Percentiles rank a stretch among this genome's conserved stretches.
phyloP scores from a whole-genome alignment of 108 stramenopile species.

The Aurantiochytrium sp. region DNA sequence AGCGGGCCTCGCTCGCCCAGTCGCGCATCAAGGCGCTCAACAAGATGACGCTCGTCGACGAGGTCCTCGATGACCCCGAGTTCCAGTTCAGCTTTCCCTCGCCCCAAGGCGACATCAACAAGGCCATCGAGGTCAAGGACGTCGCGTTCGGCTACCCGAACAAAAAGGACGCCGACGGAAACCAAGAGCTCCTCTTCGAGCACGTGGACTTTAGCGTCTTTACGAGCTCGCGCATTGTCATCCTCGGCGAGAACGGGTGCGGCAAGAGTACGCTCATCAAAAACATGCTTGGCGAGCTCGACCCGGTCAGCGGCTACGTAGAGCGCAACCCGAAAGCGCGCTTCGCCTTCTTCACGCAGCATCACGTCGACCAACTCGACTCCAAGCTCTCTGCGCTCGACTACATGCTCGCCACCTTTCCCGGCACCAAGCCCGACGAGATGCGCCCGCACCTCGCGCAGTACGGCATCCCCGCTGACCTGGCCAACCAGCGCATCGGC shows the following conservation, averaged over 20 bases:
- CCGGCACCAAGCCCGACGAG: slow-evolving; percentile 75
- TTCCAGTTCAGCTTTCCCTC: slow-evolving; percentile 84
- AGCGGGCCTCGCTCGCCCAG: slow-evolving; percentile 88
- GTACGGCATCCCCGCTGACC: slow-evolving; percentile 82
- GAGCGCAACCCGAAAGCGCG: slow-evolving; percentile 76
- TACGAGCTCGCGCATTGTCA: slow-evolving; percentile 72
- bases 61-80: slow-evolving; percentile 64
- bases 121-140: slow-evolving; percentile 86
- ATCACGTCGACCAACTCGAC: slow-evolving; percentile 86
- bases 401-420: slow-evolving; percentile 77
- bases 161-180: slow-evolving; percentile 43
- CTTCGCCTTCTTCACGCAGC: slow-evolving; percentile 92
- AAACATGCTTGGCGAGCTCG: slow-evolving; percentile 78
- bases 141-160: slow-evolving; percentile 87
- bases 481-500: slow-evolving; percentile 87
- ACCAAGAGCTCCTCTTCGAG: slow-evolving; percentile 70
- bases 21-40: slow-evolving; percentile 93
- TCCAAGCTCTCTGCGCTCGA: slow-evolving; percentile 74
- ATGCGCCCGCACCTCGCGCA: slow-evolving; percentile 81
- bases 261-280: slow-evolving; percentile 89
- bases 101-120: slow-evolving; percentile 61
- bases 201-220: slow-evolving; percentile 92
- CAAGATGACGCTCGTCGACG: slow-evolving; percentile 75
- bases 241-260: slow-evolving; percentile 78
- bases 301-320: slow-evolving; percentile 69